Percentiles rank a stretch among this genome's conserved stretches.
Conservation (phyloP, 805 yeast genomes). For the Ogataea thermomethanolica region DNA sequence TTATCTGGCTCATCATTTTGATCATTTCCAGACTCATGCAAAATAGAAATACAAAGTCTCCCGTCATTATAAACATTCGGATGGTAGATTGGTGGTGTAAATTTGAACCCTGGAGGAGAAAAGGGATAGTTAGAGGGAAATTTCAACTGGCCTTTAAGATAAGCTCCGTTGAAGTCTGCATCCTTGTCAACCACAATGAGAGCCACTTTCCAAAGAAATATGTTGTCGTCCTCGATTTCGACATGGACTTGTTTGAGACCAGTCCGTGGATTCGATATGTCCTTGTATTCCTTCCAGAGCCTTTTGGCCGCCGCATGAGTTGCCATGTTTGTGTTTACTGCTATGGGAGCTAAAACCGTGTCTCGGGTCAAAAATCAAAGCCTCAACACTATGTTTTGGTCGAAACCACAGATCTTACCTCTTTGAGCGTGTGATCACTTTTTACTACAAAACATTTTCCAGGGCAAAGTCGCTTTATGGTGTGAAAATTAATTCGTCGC, state of each 20-base stretch:
- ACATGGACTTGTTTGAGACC: conserved; percentile 39
- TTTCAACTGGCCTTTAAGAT: conserved; percentile 87
- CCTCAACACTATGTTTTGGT: conserved; percentile 2
- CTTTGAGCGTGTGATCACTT: conserved; percentile 13
- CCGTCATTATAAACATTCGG: conserved; percentile 97
- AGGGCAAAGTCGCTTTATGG: conserved; percentile 4
- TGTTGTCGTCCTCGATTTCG: conserved; percentile 53
- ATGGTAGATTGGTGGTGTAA: conserved; percentile 92
- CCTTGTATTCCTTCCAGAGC: conserved; percentile 88
- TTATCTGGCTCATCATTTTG: conserved; percentile 90
- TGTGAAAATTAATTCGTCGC: conserved; percentile 6
- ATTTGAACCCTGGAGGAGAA: conserved; percentile 88
- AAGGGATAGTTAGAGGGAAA: conserved; percentile 92
- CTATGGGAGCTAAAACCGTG: neutral
- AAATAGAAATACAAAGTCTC: conserved; percentile 85
- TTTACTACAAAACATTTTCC: conserved; percentile 8
- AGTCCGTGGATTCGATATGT: conserved; percentile 88
- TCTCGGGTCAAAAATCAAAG: neutral
- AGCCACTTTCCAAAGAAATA: conserved; percentile 77
- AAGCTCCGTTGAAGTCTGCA: conserved; percentile 91
- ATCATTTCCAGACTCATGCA: conserved; percentile 83
- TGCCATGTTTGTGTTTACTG: conserved; percentile 10
- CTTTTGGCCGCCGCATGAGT: conserved; percentile 63
- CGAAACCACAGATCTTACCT: conserved; percentile 8
- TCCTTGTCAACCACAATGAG: conserved; percentile 89